Evolutionary conservation across 2,329 filamentous ascomycete genomes (phyloP).

Genomic region (Penicillium sumatraense): DNA sequence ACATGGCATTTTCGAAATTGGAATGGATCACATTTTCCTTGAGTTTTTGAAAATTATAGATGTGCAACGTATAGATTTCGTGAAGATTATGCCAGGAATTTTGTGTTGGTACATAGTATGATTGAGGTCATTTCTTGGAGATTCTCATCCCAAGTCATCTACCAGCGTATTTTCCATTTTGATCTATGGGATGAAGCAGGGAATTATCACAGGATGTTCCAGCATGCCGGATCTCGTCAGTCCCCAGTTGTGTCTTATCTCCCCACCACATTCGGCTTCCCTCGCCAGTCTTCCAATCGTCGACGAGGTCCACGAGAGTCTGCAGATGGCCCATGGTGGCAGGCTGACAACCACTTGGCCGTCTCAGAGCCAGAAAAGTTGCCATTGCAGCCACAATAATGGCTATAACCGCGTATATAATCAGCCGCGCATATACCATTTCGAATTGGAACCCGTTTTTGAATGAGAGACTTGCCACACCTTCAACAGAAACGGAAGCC

Average conservation of each 20-base stretch:
- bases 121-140: too few relatives aligned
- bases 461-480: background rate
- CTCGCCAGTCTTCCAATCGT: constrained; percentile 1
- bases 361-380: background rate
- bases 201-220: background rate
- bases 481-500: background rate
- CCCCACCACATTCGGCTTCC: constrained; percentile 5
- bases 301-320: constrained; percentile 2
- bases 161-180: background rate
- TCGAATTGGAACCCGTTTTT: constrained; percentile 3
- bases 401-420: background rate
- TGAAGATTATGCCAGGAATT: too few relatives aligned
- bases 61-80: too few relatives aligned
- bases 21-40: too few relatives aligned
- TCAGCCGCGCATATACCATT: constrained; percentile 8
- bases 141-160: too few relatives aligned
- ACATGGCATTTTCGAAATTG: too few relatives aligned
- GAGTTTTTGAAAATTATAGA: too few relatives aligned
- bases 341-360: background rate
- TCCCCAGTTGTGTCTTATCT: background rate
- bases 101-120: too few relatives aligned
- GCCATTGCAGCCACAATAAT: constrained; percentile 1
- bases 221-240: background rate
- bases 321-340: constrained; percentile 4
- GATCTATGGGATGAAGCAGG: background rate